These are phyloP conservation scores for Didymella lethalis DNA, from an alignment of 2,329 filamentous ascomycete genomes.

Conservation along the genomic window DNA sequence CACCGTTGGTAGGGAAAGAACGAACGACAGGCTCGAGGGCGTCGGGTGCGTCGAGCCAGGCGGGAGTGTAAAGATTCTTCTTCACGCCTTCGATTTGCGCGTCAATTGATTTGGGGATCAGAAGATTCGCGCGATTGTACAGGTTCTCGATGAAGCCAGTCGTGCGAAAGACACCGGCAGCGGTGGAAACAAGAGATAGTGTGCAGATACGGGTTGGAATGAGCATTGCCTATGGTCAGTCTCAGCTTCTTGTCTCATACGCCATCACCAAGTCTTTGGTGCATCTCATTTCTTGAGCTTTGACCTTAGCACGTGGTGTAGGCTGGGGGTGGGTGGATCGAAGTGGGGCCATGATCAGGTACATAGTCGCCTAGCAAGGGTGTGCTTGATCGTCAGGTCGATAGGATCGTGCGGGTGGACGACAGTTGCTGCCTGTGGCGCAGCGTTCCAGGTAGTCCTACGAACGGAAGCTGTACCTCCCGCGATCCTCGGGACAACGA, in stretches of 20 bases:
- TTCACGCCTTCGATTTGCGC: slow-evolving; percentile 70
- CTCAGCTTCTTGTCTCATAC: slow-evolving; percentile 9
- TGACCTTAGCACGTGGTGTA: neutral
- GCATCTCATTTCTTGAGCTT: neutral
- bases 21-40: slow-evolving; percentile 52
- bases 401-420: neutral
- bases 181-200: slow-evolving; percentile 61
- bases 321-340: slow-evolving; percentile 33
- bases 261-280: neutral
- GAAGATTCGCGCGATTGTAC: slow-evolving; percentile 62
- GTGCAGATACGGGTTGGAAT: slow-evolving; percentile 59
- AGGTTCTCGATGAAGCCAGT: slow-evolving; percentile 68
- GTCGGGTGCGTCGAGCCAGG: slow-evolving; percentile 71
- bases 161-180: slow-evolving; percentile 57
- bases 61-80: slow-evolving; percentile 68
- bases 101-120: slow-evolving; percentile 75
- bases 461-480: slow-evolving; percentile 39
- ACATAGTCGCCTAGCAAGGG: slow-evolving; percentile 35
- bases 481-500: slow-evolving; percentile 21
- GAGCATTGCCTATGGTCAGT: slow-evolving; percentile 46
- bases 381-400: slow-evolving; percentile 26
- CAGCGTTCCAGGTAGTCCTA: slow-evolving; percentile 19
- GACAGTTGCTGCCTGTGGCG: slow-evolving; percentile 29
- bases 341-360: slow-evolving; percentile 28
- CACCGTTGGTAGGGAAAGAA: slow-evolving; percentile 76